Percentiles rank a stretch among this genome's conserved stretches.
Evolutionary conservation across 2,329 filamentous ascomycete species (phyloP).

Genomic region (Fusarium falciforme): DNA sequence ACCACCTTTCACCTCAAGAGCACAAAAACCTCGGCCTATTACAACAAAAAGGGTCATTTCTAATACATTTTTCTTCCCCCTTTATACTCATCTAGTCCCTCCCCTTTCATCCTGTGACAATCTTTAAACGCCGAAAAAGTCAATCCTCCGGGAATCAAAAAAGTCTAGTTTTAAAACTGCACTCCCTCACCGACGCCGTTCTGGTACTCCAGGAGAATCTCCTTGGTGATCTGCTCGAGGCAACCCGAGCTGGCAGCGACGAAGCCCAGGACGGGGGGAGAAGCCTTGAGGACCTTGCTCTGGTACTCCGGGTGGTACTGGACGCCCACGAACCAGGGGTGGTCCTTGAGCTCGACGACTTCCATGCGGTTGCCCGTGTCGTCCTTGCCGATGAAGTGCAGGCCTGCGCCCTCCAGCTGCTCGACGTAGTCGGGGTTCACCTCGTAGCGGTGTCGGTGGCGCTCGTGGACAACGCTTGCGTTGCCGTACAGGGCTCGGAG

Average conservation of each 20-base stretch:
- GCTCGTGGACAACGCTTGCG: constrained; percentile 69
- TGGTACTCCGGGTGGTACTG: constrained; percentile 14
- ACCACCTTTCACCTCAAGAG: not conserved
- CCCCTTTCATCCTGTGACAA: not conserved
- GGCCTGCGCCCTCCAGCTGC: constrained; percentile 73
- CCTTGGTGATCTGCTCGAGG: not conserved
- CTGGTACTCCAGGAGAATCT: not conserved
- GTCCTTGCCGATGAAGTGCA: constrained; percentile 56
- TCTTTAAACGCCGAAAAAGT: not conserved
- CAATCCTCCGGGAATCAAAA: not conserved
- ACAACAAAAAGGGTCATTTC: not conserved
- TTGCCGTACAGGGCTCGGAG: constrained; percentile 80
- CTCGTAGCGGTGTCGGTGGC: constrained; percentile 91
- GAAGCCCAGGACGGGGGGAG: not conserved
- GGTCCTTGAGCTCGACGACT: constrained; percentile 38
- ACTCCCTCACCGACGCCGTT: not conserved
- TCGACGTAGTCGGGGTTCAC: constrained; percentile 85
- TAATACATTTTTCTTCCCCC: not conserved
- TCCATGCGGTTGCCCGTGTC: constrained; percentile 56
- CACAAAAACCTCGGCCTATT: not conserved
- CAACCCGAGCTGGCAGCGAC: not conserved
- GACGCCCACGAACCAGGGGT: constrained; percentile 33
- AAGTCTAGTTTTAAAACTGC: not conserved
- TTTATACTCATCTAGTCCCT: not conserved
- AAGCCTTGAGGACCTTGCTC: not conserved